A percentile compares a stretch with the other conserved stretches of the same genome.
phyloP scores from a whole-genome alignment of 176 grass and related monocot species.

The Olyra latifolia region DNA sequence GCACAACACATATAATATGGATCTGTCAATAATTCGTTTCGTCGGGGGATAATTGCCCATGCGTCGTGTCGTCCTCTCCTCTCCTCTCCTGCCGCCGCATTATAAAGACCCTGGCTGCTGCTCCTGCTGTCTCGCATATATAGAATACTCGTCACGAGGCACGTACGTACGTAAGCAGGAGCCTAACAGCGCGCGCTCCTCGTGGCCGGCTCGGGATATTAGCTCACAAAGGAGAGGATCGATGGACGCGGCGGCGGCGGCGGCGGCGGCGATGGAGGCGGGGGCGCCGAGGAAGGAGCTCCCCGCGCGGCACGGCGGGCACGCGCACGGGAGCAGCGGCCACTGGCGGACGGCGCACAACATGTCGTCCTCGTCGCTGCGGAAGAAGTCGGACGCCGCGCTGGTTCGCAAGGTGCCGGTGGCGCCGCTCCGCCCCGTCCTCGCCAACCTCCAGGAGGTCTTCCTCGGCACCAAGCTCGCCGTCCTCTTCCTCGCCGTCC shows the following conservation, averaged over 20 bases:
- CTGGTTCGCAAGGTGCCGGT: constrained; percentile 72
- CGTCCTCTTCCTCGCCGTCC: constrained; percentile 72
- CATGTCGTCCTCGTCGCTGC: constrained; percentile 82
- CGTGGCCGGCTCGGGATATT: not conserved
- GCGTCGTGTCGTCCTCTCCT: not conserved
- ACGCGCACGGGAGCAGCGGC: constrained; percentile 36
- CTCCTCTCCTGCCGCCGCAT: not conserved
- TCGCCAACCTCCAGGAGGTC: constrained; percentile 84
- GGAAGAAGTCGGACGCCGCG: constrained; percentile 69
- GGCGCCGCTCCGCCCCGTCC: constrained; percentile 34
- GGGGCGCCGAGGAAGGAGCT: constrained; percentile 23
- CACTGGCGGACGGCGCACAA: constrained; percentile 67
- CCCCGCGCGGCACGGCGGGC: constrained; percentile 14
- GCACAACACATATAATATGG: too few relatives aligned
- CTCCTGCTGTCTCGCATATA: not conserved
- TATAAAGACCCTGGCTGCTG: not conserved
- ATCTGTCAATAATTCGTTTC: not conserved
- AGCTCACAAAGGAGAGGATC: too few relatives aligned
- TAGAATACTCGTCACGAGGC: not conserved
- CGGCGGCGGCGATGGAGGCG: too few relatives aligned
- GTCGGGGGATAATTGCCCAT: not conserved
- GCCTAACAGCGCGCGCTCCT: not conserved
- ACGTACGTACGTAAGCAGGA: too few relatives aligned
- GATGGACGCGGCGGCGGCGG: not conserved
- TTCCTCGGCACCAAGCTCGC: constrained; percentile 91